Evolutionary conservation across 495 filamentous ascomycete species (phyloP).

Genomic region (Chaetomidium leptoderma): DNA sequence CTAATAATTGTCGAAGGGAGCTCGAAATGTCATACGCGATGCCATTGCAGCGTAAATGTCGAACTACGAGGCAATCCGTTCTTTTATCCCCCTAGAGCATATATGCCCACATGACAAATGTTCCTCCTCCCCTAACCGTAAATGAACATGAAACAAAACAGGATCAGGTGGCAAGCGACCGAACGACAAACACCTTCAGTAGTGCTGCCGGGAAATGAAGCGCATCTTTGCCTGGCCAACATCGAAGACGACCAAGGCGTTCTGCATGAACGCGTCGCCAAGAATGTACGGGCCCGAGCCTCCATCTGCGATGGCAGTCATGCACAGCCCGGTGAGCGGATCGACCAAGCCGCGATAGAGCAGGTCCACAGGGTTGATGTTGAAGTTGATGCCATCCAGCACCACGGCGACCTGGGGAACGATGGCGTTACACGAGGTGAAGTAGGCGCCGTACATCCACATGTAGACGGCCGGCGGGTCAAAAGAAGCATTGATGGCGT

Average conservation of each 20-base stretch:
- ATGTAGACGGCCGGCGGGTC: constrained; percentile 50
- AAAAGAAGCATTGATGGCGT: constrained; percentile 50
- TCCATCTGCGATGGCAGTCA: constrained; percentile 43
- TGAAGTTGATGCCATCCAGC: constrained; percentile 48
- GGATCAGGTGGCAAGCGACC: neutral
- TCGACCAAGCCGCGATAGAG: constrained; percentile 41
- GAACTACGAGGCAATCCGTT: neutral
- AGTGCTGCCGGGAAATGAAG: constrained; percentile 37
- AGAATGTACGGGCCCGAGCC: constrained; percentile 50
- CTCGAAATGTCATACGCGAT: neutral
- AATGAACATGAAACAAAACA: neutral
- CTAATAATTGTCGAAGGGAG: no score
- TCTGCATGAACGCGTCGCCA: constrained; percentile 61
- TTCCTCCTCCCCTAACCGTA: neutral
- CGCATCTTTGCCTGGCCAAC: constrained; percentile 53
- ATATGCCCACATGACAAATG: neutral
- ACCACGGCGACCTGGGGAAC: constrained; percentile 51
- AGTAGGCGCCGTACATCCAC: constrained; percentile 44
- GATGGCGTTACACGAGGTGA: constrained; percentile 53
- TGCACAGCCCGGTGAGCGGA: constrained; percentile 43
- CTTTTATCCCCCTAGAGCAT: neutral
- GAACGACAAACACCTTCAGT: constrained; percentile 18
- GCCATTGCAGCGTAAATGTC: neutral
- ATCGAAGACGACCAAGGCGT: constrained; percentile 59
- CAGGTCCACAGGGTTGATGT: constrained; percentile 53